These are phyloP conservation scores for Phaffomyces antillensis DNA, from an alignment of 805 yeast species.

Conservation along the genomic window DNA sequence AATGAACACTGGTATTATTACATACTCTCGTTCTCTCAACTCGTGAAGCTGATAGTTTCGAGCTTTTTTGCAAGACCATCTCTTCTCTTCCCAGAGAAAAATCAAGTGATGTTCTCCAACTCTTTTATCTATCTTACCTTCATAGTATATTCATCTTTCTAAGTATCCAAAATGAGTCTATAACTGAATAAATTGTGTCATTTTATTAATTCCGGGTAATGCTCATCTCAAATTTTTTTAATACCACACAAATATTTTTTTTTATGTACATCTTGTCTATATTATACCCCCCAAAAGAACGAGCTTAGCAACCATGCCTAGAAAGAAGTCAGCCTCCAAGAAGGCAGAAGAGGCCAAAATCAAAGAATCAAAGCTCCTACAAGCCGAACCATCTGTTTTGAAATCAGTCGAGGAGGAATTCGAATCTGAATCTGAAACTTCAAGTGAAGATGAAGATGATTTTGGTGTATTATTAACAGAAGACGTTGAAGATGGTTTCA, in stretches of 20 bases:
- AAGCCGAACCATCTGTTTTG: slow-evolving; percentile 15
- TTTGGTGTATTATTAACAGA: slow-evolving; percentile 82
- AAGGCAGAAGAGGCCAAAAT: slow-evolving; percentile 47
- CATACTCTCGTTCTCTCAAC: background rate
- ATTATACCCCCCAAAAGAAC: background rate
- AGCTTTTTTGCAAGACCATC: too few species aligned
- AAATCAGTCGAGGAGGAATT: slow-evolving; percentile 26
- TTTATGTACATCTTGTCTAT: too few species aligned
- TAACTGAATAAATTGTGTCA: background rate
- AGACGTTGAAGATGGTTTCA: slow-evolving; percentile 75
- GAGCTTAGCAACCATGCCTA: slow-evolving; percentile 45
- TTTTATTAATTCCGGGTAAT: background rate
- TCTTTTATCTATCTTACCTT: too few species aligned
- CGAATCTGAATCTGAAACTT: slow-evolving; percentile 31
- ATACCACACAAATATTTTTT: background rate
- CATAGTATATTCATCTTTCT: too few species aligned
- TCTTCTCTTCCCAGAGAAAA: too few species aligned
- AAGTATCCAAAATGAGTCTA: too few species aligned
- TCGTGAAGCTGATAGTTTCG: too few species aligned
- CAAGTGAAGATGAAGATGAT: slow-evolving; percentile 78
- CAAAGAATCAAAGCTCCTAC: slow-evolving; percentile 19
- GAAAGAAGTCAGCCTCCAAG: slow-evolving; percentile 82
- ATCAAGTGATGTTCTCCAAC: too few species aligned
- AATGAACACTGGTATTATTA: background rate
- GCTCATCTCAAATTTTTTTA: slow-evolving; percentile 2